Evolutionary conservation across 768 basidiomycete species (phyloP).

Genomic region (Neoboletus brunneissimus): DNA sequence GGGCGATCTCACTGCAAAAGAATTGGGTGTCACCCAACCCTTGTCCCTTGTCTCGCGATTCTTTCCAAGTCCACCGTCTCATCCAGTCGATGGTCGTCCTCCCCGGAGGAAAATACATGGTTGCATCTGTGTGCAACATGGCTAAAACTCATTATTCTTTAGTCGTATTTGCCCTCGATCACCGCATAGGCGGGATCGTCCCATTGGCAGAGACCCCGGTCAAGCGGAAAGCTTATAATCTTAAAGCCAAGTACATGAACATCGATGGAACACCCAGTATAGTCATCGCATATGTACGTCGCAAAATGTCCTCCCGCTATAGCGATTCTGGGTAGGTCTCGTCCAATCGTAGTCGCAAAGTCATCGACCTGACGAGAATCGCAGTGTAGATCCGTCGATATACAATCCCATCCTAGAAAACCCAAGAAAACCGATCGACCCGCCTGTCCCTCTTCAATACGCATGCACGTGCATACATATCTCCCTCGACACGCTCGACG

Average conservation of each 20-base stretch:
- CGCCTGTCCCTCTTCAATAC: conserved; percentile 42
- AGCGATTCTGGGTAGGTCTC: conserved; percentile 17
- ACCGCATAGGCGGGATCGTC: conserved; percentile 40
- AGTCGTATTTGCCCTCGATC: conserved; percentile 55
- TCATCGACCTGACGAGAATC: conserved; percentile 2
- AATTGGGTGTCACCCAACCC: conserved; percentile 52
- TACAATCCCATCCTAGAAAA: conserved; percentile 33
- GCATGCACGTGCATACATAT: conserved; percentile 44
- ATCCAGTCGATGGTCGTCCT: conserved; percentile 55
- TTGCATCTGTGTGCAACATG: conserved; percentile 54
- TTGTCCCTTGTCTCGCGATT: conserved; percentile 23
- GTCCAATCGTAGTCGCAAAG: not conserved
- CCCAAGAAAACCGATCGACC: conserved; percentile 39
- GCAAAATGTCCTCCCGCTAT: conserved; percentile 29
- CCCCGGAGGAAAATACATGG: conserved; percentile 66
- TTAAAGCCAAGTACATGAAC: conserved; percentile 61
- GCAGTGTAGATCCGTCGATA: conserved; percentile 30
- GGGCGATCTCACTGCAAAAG: conserved; percentile 57
- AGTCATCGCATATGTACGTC: conserved; percentile 51
- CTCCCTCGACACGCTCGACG: conserved; percentile 43
- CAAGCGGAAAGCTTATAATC: conserved; percentile 48
- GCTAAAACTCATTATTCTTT: conserved; percentile 47
- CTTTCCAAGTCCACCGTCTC: conserved; percentile 32
- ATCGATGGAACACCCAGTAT: conserved; percentile 46
- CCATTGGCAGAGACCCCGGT: conserved; percentile 50